These are phyloP conservation scores for Penicillium cinerascens DNA, from an alignment of 495 filamentous ascomycete genomes.

Conservation along the genomic window DNA sequence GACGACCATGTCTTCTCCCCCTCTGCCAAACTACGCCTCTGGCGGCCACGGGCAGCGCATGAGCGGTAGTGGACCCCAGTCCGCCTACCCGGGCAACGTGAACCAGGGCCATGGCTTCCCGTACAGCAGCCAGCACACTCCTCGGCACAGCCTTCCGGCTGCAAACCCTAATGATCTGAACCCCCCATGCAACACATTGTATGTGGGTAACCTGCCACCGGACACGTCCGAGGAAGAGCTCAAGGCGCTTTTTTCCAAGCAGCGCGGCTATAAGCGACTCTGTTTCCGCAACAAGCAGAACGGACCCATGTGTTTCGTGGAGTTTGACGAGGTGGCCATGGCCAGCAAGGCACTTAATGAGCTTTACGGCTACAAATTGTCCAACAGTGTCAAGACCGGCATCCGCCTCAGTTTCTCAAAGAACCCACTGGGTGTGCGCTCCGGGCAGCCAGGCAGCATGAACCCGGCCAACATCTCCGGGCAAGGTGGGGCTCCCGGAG, in stretches of 20 bases:
- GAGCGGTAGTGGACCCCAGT: slow-evolving; percentile 51
- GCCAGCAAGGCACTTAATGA: slow-evolving; percentile 92
- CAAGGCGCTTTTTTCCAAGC: slow-evolving; percentile 90
- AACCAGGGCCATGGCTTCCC: slow-evolving; percentile 52
- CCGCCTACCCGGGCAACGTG: slow-evolving; percentile 61
- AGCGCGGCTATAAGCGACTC: slow-evolving; percentile 92
- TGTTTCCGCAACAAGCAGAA: slow-evolving; percentile 98
- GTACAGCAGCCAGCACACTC: slow-evolving; percentile 55
- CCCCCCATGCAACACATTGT: slow-evolving; percentile 96
- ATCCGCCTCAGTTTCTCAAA: slow-evolving; percentile 99
- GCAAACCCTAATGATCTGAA: slow-evolving; percentile 97
- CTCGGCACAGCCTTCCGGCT: slow-evolving; percentile 73
- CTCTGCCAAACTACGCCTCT: slow-evolving; percentile 45
- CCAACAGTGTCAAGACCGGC: slow-evolving; percentile 92
- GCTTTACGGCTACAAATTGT: slow-evolving; percentile 81
- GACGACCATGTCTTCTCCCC: slow-evolving; percentile 56
- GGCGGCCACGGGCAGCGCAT: slow-evolving; percentile 33
- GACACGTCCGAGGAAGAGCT: slow-evolving; percentile 96
- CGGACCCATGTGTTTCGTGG: slow-evolving; percentile 98
- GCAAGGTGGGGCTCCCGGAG: slow-evolving; percentile 43
- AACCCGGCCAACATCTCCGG: slow-evolving; percentile 48
- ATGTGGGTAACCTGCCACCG: slow-evolving; percentile 92
- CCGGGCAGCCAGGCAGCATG: slow-evolving; percentile 60
- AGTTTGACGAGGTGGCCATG: slow-evolving; percentile 93
- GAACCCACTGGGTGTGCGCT: slow-evolving; percentile 91